Evolutionary conservation across 495 filamentous ascomycete species (phyloP), one percentile per base, ranked within the genome.

Genomic region (Tuber calosporum): DNA sequence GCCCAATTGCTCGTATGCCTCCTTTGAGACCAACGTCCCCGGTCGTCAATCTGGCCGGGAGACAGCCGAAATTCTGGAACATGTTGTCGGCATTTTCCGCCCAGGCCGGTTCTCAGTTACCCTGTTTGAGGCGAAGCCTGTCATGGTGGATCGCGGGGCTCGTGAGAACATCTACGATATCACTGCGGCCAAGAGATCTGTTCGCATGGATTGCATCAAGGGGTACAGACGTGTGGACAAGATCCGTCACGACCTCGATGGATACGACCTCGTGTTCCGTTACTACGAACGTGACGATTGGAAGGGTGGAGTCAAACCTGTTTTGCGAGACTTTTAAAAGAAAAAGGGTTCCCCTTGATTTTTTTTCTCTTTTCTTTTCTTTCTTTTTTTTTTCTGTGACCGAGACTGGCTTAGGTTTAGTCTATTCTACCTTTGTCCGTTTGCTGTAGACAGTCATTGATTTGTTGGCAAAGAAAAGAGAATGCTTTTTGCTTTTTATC

Each of bases 21-120:
- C 93, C 6, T 99, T 99, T 81, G 96, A 99, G 86, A 97, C 96
- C 77, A 98, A 99, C 77, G 96, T 99, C 9, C 95, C 96, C n/a
- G 89, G 92, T 71, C 88, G 89, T 36, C 92, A 96, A 83, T 90
- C 88, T 69, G 94, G 94, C 19, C 93, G 94, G 78, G 89, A 93
- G 80, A 97, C 94, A 36, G 89, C 89, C 39, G 94, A 96, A 41
- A 88, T 98, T 74, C 89, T 99, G 75, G 88, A 97, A 83, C 93
- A 97, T 73, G 96, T 98, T 34, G 93, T 97, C 71, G 84, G 86
- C 71, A 99, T 98, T 83, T 99, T 99, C 88, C 91, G 91, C 79
- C 95, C 95, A 2, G 94, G 93, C 36, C 91, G 93, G 73, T 99
- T 99, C 87, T 97, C 91, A 77, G 93, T 99, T 68, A 99, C 96